Percentiles rank a stretch among this genome's conserved stretches.
These are phyloP conservation scores for Herpotrichia juniperi DNA, from an alignment of 2,329 filamentous ascomycete species.

Conservation along the genomic window DNA sequence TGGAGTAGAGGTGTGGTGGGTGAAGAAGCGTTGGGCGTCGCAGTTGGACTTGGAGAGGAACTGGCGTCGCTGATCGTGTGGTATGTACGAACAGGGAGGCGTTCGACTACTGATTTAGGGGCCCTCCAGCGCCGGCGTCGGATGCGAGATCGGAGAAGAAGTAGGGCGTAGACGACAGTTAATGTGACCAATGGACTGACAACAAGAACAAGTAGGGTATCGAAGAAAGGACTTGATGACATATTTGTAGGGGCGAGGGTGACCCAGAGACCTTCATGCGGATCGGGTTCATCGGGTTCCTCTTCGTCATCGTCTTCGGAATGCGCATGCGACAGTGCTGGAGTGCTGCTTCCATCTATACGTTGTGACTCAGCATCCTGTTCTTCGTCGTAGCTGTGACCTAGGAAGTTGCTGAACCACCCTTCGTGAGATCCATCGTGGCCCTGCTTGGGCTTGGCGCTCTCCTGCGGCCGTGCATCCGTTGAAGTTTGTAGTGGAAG, in stretches of 20 bases:
- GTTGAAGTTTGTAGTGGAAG: constrained; percentile 53
- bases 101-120: constrained; percentile 95
- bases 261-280: constrained; percentile 89
- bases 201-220: constrained; percentile 95
- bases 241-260: constrained; percentile 88
- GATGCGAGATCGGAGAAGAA: constrained; percentile 87
- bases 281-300: constrained; percentile 38
- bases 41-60: constrained; percentile 58
- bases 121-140: constrained; percentile 90
- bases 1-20: constrained; percentile 83
- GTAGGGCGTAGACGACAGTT: constrained; percentile 87
- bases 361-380: constrained; percentile 15
- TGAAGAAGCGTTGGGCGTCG: constrained; percentile 70
- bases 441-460: constrained; percentile 28
- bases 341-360: constrained; percentile 21
- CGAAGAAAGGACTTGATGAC: constrained; percentile 91
- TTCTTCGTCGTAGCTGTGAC: constrained; percentile 24
- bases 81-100: constrained; percentile 93
- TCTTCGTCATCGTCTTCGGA: constrained; percentile 24
- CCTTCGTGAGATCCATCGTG: constrained; percentile 29
- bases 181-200: constrained; percentile 91
- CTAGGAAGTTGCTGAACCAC: constrained; percentile 32
- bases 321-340: constrained; percentile 16
- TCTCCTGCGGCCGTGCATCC: constrained; percentile 16
- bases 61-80: constrained; percentile 74